Percentiles rank a stretch among this genome's conserved stretches.
These are phyloP conservation scores for Clarireedia hainanense DNA, from an alignment of 2,329 filamentous ascomycete species.

Conservation along the genomic window DNA sequence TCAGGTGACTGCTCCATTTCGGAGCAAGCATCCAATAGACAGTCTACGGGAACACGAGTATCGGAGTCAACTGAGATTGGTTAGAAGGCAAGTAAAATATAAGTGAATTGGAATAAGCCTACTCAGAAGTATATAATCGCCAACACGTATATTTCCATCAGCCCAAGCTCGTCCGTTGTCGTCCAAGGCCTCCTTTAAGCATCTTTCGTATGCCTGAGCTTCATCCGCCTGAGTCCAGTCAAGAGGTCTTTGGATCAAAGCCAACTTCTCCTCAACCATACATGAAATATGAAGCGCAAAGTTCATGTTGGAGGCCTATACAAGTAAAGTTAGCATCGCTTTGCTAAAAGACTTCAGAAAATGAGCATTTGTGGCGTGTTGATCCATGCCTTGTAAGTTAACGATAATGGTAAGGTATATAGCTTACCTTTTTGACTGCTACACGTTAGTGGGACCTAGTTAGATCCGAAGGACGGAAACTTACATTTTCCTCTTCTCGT, in stretches of 20 bases:
- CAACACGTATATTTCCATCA: conserved; percentile 77
- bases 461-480: conserved; percentile 7
- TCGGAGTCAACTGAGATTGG: conserved; percentile 55
- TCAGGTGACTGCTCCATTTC: conserved; percentile 77
- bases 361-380: not conserved
- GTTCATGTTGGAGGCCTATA: conserved; percentile 67
- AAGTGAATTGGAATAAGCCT: conserved; percentile 12
- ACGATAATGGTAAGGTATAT: not conserved
- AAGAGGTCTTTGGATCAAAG: conserved; percentile 44
- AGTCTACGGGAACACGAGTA: conserved; percentile 70
- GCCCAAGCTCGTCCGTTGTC: conserved; percentile 68
- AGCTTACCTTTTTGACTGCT: conserved; percentile 34
- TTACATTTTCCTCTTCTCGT: conserved; percentile 49
- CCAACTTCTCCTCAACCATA: conserved; percentile 63
- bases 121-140: conserved; percentile 71
- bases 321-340: not conserved
- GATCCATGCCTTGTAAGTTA: not conserved
- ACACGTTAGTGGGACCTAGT: conserved; percentile 8
- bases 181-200: conserved; percentile 58
- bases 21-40: conserved; percentile 68
- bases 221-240: conserved; percentile 65
- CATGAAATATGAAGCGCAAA: conserved; percentile 60
- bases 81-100: conserved; percentile 10
- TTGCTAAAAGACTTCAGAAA: too few relatives aligned
- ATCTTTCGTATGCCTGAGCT: conserved; percentile 55